Conservation (phyloP, 768 basidiomycete genomes). For the Kwoniella sp. region DNA sequence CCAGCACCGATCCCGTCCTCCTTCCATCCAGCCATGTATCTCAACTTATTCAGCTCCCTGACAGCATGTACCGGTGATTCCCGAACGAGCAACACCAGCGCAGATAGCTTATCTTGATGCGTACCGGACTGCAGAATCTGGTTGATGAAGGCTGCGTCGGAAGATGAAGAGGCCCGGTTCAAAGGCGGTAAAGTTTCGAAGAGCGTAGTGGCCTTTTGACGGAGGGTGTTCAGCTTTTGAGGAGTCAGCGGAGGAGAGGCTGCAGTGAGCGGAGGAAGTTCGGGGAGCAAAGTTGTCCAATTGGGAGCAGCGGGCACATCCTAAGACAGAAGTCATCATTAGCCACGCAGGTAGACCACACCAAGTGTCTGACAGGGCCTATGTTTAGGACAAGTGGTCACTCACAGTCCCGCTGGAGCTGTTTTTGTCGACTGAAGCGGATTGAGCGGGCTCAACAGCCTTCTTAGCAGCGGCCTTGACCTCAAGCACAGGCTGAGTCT, state of each 20-base stretch:
- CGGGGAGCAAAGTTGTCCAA: conserved; percentile 39
- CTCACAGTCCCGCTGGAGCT: conserved; percentile 32
- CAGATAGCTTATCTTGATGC: conserved; percentile 85
- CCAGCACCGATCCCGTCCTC: conserved; percentile 62
- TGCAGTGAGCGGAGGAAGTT: conserved; percentile 25
- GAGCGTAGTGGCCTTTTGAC: conserved; percentile 40
- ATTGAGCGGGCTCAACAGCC: not conserved
- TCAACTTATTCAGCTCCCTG: conserved; percentile 74
- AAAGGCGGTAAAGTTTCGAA: conserved; percentile 31
- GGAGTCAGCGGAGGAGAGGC: conserved; percentile 35
- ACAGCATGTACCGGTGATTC: conserved; percentile 83
- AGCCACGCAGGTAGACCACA: too few relatives aligned
- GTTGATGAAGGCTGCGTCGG: conserved; percentile 78
- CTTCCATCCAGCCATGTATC: conserved; percentile 73
- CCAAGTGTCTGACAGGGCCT: not conserved
- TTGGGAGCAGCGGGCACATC: conserved; percentile 31
- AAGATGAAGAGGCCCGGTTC: conserved; percentile 58
- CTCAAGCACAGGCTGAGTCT: conserved; percentile 34
- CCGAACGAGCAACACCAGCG: conserved; percentile 84
- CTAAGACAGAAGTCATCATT: too few relatives aligned
- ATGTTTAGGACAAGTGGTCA: not conserved
- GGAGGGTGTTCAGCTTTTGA: conserved; percentile 44
- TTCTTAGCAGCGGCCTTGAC: conserved; percentile 21
- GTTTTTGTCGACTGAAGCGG: conserved; percentile 14
- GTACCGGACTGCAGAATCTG: conserved; percentile 87